Evolutionary conservation across 805 yeast species (phyloP).

Genomic region (Ascoidea tarda): DNA sequence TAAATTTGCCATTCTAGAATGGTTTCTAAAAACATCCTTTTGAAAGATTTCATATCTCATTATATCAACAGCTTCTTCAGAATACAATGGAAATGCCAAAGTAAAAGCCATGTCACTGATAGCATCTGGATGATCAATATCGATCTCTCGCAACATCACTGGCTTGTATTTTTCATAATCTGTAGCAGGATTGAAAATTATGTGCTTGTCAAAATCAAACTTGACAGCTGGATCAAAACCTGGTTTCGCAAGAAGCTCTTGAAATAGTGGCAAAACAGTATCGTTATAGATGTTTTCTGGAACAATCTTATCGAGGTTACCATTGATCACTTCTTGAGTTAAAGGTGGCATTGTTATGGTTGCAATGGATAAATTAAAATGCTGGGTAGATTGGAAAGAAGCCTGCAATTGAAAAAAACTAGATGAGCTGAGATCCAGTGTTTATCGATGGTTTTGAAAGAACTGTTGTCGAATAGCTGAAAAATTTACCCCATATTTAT

Average conservation of each 20-base stretch:
- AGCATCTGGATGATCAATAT: conserved; percentile 27
- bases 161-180: conserved; percentile 15
- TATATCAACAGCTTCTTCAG: conserved; percentile 42
- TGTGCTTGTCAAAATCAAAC: conserved; percentile 23
- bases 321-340: background rate
- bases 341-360: background rate
- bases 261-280: conserved; percentile 9
- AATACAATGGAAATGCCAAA: conserved; percentile 47
- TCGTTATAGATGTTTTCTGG: background rate
- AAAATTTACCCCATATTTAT: no score
- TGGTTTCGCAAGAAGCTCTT: conserved; percentile 12
- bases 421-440: no score
- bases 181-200: conserved; percentile 17
- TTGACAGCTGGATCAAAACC: conserved; percentile 6
- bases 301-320: background rate
- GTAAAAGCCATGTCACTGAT: conserved; percentile 42
- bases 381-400: no score
- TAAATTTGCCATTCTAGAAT: conserved; percentile 25
- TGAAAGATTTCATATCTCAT: conserved; percentile 42
- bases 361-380: no score
- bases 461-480: no score
- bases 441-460: no score
- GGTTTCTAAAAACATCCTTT: conserved; percentile 28
- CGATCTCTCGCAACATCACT: conserved; percentile 32
- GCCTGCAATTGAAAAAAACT: no score